Percentiles rank a stretch among this genome's conserved stretches.
Conservation (phyloP, 805 yeast genomes). For the Kluyveromyces nonfermentans region DNA sequence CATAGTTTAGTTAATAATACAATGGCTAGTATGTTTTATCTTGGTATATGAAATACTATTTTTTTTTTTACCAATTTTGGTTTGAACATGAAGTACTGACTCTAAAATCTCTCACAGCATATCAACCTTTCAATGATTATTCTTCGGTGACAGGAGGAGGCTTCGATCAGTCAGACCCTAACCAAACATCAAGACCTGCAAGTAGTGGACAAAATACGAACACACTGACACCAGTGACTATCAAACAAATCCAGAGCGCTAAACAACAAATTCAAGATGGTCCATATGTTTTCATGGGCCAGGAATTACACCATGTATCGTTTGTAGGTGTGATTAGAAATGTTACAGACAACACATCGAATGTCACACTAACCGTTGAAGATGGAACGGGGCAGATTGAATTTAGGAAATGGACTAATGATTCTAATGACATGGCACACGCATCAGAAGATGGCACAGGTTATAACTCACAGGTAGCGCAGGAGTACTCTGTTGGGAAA, state of each 20-base stretch:
- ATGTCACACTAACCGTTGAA: conserved; percentile 51
- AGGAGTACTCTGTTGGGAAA: conserved; percentile 36
- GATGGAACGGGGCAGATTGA: conserved; percentile 70
- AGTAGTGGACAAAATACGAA: conserved; percentile 13
- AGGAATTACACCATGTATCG: conserved; percentile 53
- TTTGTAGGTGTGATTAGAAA: conserved; percentile 66
- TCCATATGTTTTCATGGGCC: conserved; percentile 48
- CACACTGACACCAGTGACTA: conserved; percentile 56
- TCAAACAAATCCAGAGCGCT: conserved; percentile 59
- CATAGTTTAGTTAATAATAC: too few relatives aligned
- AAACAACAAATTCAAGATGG: conserved; percentile 56
- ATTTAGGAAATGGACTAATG: conserved; percentile 55
- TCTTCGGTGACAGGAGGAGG: conserved; percentile 28
- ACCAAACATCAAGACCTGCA: conserved; percentile 15
- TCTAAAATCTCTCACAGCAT: conserved; percentile 9
- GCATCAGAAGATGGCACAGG: conserved; percentile 16
- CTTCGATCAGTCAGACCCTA: conserved; percentile 18
- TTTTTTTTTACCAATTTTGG: background rate
- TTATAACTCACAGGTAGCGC: conserved; percentile 27
- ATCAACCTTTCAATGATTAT: conserved; percentile 27
- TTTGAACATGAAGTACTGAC: background rate
- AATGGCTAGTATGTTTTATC: background rate
- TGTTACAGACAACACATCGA: conserved; percentile 48
- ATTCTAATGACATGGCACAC: conserved; percentile 25
- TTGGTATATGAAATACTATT: too few relatives aligned